Conservation (phyloP, 2,329 filamentous ascomycete species). For the Fusarium sp. region DNA sequence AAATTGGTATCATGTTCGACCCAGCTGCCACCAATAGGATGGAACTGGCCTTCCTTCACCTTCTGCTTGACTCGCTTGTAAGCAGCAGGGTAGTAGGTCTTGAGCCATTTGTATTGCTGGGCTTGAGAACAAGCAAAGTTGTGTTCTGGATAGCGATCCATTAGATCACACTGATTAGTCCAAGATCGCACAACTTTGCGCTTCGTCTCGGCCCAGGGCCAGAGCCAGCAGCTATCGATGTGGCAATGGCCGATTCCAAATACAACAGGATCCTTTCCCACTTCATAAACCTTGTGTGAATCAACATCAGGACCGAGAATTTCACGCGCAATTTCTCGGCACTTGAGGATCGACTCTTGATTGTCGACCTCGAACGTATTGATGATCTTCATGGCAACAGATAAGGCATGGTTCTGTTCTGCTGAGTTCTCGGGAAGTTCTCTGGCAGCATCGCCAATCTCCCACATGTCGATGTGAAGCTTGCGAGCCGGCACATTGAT, state of each 20-base stretch:
- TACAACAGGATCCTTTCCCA: conserved; percentile 79
- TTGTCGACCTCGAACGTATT: conserved; percentile 87
- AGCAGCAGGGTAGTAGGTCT: conserved; percentile 86
- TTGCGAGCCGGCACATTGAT: conserved; percentile 88
- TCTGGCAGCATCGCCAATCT: conserved; percentile 90
- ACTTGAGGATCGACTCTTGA: conserved; percentile 81
- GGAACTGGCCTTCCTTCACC: conserved; percentile 90
- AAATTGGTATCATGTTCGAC: conserved; percentile 99
- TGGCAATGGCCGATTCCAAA: conserved; percentile 96
- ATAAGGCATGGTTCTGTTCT: conserved; percentile 87
- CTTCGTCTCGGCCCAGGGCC: conserved; percentile 98
- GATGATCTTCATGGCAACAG: conserved; percentile 89
- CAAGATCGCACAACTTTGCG: conserved; percentile 95
- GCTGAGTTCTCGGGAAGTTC: conserved; percentile 91
- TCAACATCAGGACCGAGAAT: conserved; percentile 87
- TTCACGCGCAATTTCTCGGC: conserved; percentile 83
- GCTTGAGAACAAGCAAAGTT: conserved; percentile 94
- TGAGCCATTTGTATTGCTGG: conserved; percentile 98
- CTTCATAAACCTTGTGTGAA: conserved; percentile 85
- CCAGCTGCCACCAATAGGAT: conserved; percentile 97
- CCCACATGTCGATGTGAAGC: conserved; percentile 94
- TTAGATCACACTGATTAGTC: conserved; percentile 95
- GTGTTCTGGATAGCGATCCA: conserved; percentile 95
- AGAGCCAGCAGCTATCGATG: conserved; percentile 98
- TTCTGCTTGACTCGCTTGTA: conserved; percentile 93